phyloP scores from a whole-genome alignment of 2,329 filamentous ascomycete species.

The Madurella mycetomatis region DNA sequence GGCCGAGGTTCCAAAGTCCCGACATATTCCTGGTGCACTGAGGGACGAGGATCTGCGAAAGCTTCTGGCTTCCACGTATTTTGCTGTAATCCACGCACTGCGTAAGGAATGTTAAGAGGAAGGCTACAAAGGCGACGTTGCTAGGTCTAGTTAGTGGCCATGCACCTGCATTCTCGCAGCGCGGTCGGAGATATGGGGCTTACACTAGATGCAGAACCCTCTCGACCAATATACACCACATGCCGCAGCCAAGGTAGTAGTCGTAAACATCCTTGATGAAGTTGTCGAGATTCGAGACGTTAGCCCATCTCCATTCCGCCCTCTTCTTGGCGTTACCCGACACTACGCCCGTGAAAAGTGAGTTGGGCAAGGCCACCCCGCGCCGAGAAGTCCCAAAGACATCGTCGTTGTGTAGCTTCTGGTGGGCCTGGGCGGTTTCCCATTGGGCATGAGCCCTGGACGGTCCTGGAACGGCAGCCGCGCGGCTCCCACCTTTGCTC shows the following conservation, averaged over 20 bases:
- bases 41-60: slow-evolving; percentile 56
- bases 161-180: not conserved
- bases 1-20: slow-evolving; percentile 66
- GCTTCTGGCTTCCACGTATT: slow-evolving; percentile 59
- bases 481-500: slow-evolving; percentile 20
- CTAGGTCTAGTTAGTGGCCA: slow-evolving; percentile 36
- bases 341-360: slow-evolving; percentile 25
- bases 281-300: slow-evolving; percentile 81
- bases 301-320: slow-evolving; percentile 90
- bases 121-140: slow-evolving; percentile 76
- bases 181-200: slow-evolving; percentile 31
- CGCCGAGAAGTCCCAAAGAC: slow-evolving; percentile 23
- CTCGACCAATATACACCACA: slow-evolving; percentile 77
- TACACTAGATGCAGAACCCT: slow-evolving; percentile 69
- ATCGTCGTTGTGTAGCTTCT: slow-evolving; percentile 44
- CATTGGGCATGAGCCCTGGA: slow-evolving; percentile 48
- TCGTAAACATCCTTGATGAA: slow-evolving; percentile 82
- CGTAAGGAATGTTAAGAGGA: slow-evolving; percentile 75
- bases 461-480: slow-evolving; percentile 36
- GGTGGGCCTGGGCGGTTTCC: slow-evolving; percentile 51
- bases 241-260: slow-evolving; percentile 77
- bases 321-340: slow-evolving; percentile 56
- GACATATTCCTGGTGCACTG: slow-evolving; percentile 76
- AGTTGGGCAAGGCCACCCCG: slow-evolving; percentile 29
- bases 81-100: slow-evolving; percentile 81